These are phyloP conservation scores for Cicer pinnatifidum DNA, from an alignment of 306 rosid genomes.

Conservation along the genomic window DNA sequence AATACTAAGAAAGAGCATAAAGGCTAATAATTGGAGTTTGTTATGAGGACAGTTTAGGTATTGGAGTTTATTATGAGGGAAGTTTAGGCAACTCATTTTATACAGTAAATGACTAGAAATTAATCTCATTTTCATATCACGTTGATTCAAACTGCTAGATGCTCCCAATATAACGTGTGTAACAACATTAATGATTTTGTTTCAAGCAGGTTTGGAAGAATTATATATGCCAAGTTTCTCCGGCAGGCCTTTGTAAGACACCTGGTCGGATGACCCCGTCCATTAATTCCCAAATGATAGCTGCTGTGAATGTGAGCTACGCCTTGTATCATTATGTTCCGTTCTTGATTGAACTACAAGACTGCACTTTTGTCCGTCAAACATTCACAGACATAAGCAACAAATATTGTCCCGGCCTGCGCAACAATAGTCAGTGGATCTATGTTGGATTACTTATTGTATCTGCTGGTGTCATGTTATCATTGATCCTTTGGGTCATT, in stretches of 20 bases:
- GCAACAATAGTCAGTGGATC: constrained; percentile 56
- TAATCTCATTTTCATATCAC: background rate
- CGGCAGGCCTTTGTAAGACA: constrained; percentile 53
- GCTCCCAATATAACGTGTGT: background rate
- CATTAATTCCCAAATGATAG: constrained; percentile 56
- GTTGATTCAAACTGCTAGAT: constrained; percentile 6
- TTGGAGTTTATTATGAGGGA: too few species aligned
- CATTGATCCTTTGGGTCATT: constrained; percentile 89
- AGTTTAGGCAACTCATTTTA: too few species aligned
- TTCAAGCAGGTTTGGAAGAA: constrained; percentile 71
- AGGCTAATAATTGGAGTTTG: too few species aligned
- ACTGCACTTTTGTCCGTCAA: constrained; percentile 73
- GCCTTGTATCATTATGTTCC: constrained; percentile 76
- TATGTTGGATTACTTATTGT: constrained; percentile 73
- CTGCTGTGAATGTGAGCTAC: constrained; percentile 69
- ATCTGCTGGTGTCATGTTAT: constrained; percentile 75
- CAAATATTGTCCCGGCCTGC: constrained; percentile 69
- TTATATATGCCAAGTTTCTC: constrained; percentile 59
- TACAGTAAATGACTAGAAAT: background rate
- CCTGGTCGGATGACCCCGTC: constrained; percentile 79
- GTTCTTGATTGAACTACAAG: constrained; percentile 67
- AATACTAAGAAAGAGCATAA: too few species aligned
- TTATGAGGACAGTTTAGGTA: too few species aligned
- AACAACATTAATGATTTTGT: constrained; percentile 40
- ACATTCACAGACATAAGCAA: constrained; percentile 65